A percentile compares a stretch with the other conserved stretches of the same genome.
Conservation (phyloP, 768 basidiomycete species). For the Tricholoma sp. region DNA sequence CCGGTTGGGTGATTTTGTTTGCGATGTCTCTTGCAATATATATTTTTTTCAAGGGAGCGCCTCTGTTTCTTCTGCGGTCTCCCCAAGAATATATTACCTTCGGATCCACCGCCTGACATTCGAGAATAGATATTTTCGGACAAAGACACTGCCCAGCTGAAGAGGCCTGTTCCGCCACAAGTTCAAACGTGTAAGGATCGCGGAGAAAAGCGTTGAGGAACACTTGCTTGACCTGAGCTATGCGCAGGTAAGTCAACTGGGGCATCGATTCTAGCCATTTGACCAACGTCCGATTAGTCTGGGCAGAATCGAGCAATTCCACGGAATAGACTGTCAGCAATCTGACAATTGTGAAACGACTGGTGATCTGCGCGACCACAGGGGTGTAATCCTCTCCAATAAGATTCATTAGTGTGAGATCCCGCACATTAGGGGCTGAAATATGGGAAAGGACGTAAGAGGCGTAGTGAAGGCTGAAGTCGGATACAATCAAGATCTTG, state of each 20-base stretch:
- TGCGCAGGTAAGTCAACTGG: slow-evolving; percentile 41
- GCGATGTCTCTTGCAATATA: slow-evolving; percentile 34
- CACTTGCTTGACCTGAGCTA: slow-evolving; percentile 36
- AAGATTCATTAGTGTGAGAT: slow-evolving; percentile 54
- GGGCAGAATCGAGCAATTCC: slow-evolving; percentile 25
- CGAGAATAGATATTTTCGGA: slow-evolving; percentile 41
- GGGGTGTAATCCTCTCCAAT: slow-evolving; percentile 45
- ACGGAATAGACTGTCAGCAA: slow-evolving; percentile 49
- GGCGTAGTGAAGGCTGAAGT: slow-evolving; percentile 46
- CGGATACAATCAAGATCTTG: slow-evolving; percentile 50
- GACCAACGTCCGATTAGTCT: slow-evolving; percentile 28
- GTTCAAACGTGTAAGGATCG: slow-evolving; percentile 24
- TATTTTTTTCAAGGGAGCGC: slow-evolving; percentile 44
- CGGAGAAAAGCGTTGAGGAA: slow-evolving; percentile 47
- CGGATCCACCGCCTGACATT: slow-evolving; percentile 36
- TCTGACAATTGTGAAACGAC: slow-evolving; percentile 45
- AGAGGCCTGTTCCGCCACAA: slow-evolving; percentile 3
- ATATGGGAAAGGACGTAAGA: slow-evolving; percentile 44
- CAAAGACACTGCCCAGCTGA: slow-evolving; percentile 27
- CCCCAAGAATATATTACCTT: slow-evolving; percentile 31
- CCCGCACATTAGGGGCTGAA: slow-evolving; percentile 50
- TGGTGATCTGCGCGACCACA: slow-evolving; percentile 42
- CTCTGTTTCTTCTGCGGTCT: slow-evolving; percentile 29
- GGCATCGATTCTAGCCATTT: slow-evolving; percentile 59
- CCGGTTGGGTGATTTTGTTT: slow-evolving; percentile 16